phyloP scores from a whole-genome alignment of 31 red algal genomes.

The Porphyra umbilicalis region DNA sequence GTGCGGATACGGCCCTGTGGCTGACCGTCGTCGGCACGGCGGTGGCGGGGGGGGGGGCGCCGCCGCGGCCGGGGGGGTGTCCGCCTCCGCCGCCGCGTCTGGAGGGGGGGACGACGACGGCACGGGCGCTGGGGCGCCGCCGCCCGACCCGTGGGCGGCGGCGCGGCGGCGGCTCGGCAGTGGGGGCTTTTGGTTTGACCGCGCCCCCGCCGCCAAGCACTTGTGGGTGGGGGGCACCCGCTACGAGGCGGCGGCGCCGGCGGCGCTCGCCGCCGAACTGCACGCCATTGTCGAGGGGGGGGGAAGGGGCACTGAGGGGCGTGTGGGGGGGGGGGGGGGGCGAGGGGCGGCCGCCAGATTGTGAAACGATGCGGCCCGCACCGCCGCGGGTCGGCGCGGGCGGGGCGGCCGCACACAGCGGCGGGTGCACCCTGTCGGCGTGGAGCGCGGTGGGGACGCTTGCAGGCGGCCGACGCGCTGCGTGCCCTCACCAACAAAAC shows the following conservation, averaged over 20 bases:
- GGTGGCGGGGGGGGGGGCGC: neutral
- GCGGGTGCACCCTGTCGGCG: too few relatives aligned
- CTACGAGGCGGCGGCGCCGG: constrained; percentile 20
- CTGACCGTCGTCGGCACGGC: constrained; percentile 44
- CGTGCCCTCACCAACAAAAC: too few relatives aligned
- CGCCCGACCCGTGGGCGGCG: neutral
- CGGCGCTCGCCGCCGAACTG: neutral
- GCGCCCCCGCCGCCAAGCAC: constrained; percentile 42
- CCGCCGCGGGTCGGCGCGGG: too few relatives aligned
- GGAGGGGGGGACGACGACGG: neutral
- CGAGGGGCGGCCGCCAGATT: too few relatives aligned
- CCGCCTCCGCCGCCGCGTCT: neutral
- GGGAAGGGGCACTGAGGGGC: neutral
- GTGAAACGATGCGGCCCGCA: too few relatives aligned
- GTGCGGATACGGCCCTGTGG: constrained; percentile 77
- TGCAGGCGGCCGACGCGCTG: too few relatives aligned
- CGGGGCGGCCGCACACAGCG: too few relatives aligned
- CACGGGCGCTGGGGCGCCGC: neutral
- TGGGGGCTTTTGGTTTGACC: constrained; percentile 68
- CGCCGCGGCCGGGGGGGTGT: too few relatives aligned
- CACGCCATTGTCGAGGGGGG: too few relatives aligned
- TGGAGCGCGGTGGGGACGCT: too few relatives aligned
- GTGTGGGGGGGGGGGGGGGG: neutral
- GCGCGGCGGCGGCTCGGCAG: neutral
- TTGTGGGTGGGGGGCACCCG: constrained; percentile 30